Conservation (phyloP, 257 asterid genomes). For the Salvia splendens region DNA sequence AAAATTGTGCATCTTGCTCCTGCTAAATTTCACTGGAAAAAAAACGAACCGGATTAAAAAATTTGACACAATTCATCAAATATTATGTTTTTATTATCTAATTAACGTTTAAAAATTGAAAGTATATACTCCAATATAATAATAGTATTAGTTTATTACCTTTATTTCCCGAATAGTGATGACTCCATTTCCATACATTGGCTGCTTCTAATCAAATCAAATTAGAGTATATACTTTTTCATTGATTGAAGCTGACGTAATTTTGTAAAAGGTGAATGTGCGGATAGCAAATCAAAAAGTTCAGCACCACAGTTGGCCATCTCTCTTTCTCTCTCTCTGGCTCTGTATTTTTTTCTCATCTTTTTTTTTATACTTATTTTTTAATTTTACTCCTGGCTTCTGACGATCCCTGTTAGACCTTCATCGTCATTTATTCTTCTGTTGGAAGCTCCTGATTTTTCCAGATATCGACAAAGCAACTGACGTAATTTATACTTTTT, state of each 20-base stretch:
- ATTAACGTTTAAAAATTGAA: no score
- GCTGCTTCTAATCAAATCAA: background rate
- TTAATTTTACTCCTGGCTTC: constrained; percentile 16
- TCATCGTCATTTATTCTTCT: constrained; percentile 31
- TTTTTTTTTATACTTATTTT: background rate
- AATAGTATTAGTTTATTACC: no score
- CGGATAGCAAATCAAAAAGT: constrained; percentile 23
- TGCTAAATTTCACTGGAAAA: no score
- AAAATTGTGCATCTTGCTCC: no score
- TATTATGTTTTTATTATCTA: no score
- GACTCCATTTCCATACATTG: background rate
- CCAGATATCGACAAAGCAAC: constrained; percentile 36
- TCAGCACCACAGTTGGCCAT: constrained; percentile 14
- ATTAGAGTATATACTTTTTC: background rate
- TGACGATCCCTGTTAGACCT: constrained; percentile 31
- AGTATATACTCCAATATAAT: no score
- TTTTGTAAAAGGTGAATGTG: constrained; percentile 11
- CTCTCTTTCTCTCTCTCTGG: background rate
- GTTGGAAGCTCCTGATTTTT: constrained; percentile 32
- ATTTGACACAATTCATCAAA: no score
- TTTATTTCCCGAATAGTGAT: no score
- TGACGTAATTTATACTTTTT: constrained; percentile 5
- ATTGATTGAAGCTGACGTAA: constrained; percentile 9
- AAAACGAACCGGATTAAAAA: no score
- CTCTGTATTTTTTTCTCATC: background rate